Base-by-base conservation (phyloP, 116 monocot species). In the Dioscorea cayenensis region DNA sequence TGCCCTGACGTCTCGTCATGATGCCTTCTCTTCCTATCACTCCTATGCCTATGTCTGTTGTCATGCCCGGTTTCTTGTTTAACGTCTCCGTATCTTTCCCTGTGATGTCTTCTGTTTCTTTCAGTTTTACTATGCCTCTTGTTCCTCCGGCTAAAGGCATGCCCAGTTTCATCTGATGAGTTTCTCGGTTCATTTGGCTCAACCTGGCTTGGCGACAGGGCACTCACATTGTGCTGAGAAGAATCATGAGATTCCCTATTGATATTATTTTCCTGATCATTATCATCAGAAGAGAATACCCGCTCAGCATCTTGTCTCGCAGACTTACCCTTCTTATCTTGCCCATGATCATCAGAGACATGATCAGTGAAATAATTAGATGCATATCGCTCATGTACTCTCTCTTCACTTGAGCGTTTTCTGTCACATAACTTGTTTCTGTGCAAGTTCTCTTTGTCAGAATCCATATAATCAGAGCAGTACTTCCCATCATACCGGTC, bases 401-500 rank as follows among this genome's bases (percentile, higher is more conserved):
- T 70, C 28, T 74, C 73, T 43, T 70, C 58, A 63, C 14, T 5
- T 5, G 51, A 12, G 29, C 4, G n/a, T 12, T 21, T 76, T 14
- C 23, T 49, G 18, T 73, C 17, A 7, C 7, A 18, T 28, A 52
- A 64, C 49, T 55, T 77, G 3, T 63, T 36, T 52, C 23, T n/a
- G 18, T 4, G 3, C 3, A 1, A 50, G 28, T 25, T 73, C 61
- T 81, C 73, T 73, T 28, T 38, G 19, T 73, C 82, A 61, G 74
- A 78, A 71, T 64, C 74, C 70, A 9, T 14, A 74, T 70, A 74
- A 36, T 71, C 43, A 27, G 55, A 64, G 37, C 43, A 25, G 60
- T 65, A 68, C 66, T 36, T 65, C 43, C 69, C 76, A 69, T 72
- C 22, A 68, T 67, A 72, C 23, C 55, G 68, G 37, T 77, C 70